Evolutionary conservation across 345 rosid species (phyloP), one percentile per base, ranked within the genome.

Genomic region (Erysimum cheiranthoides): DNA sequence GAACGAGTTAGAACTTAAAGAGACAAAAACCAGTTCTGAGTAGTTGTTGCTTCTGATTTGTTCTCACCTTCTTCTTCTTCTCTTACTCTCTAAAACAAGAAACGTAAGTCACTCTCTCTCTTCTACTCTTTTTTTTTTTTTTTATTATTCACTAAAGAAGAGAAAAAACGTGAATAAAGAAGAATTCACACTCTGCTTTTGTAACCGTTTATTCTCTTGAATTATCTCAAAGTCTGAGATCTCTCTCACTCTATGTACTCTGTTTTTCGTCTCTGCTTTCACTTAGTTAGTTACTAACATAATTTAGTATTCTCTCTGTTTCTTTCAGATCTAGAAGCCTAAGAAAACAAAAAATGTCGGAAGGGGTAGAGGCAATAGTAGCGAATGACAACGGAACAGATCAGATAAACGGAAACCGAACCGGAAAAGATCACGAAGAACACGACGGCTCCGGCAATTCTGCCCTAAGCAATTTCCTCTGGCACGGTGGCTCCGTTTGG

Each of bases 401-500:
- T 42, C 78, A 67, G 74, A 66, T 50, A 5, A 77, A 77, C 46
- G 66, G 64, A 14, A 76, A 62, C 74, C 77, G 75, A 21, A 84
- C 74, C 16, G 80, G 77, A 50, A 83, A 83, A 43, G 80, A 63
- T 5, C 30, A 60, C 49, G 83, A 83, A 34, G 77, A 62, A 14
- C 57, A 74, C 8, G 81, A 56, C 18, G 86, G 58, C 21, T 68
- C 71, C 6, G 71, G 67, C 12, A 65, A 85, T 68, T 82, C 89
- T 10, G 74, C 77, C 50, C 71, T 95, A 70, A 95, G 88, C 78
- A 89, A 67, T 82, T 13, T 87, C 63, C 87, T 95, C 32, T 95
- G 99, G 99, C 99, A 95, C 39, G 99, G 99, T 35, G 99, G 99
- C 68, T 95, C 99, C 2, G 90, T 78, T 58, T 95, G 99, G 99